Evolutionary conservation across 2,329 filamentous ascomycete species (phyloP).

Genomic region (Microsporum canis): DNA sequence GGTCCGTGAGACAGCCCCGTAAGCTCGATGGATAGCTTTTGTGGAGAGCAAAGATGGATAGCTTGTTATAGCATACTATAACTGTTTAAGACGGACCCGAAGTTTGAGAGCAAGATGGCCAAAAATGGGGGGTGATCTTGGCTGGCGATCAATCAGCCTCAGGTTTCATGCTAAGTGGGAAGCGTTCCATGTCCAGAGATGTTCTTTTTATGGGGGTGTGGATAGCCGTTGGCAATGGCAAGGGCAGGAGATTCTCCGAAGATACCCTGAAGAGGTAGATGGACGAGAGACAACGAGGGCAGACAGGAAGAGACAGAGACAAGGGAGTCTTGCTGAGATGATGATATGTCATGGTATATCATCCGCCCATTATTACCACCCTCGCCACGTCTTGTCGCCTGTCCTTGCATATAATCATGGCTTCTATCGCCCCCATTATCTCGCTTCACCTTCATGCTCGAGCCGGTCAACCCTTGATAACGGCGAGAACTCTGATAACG

Average conservation of each 20-base stretch:
- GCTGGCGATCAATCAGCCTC: conserved; percentile 3
- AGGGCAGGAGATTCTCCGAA: not conserved
- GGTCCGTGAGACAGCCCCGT: not conserved
- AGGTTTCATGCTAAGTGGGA: not conserved
- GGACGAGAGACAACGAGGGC: not conserved
- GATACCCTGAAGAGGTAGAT: not conserved
- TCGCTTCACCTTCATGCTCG: not conserved
- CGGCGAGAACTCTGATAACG: not conserved
- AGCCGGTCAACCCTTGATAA: not conserved
- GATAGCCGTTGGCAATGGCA: not conserved
- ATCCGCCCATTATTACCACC: not conserved
- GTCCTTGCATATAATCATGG: not conserved
- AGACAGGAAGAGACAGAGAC: not conserved
- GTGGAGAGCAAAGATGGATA: not conserved
- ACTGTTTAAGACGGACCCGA: not conserved
- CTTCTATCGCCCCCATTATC: not conserved
- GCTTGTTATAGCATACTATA: not conserved
- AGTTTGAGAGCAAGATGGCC: not conserved
- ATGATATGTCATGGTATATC: not conserved
- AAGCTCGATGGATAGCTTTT: not conserved
- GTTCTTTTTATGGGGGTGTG: not conserved
- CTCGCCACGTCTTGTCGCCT: not conserved
- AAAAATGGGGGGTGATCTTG: not conserved
- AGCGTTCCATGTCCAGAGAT: not conserved
- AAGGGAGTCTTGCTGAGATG: not conserved